Evolutionary conservation across 805 yeast species (phyloP), one percentile per base, ranked within the genome.

Genomic region (Yarrowia yakushimensis): DNA sequence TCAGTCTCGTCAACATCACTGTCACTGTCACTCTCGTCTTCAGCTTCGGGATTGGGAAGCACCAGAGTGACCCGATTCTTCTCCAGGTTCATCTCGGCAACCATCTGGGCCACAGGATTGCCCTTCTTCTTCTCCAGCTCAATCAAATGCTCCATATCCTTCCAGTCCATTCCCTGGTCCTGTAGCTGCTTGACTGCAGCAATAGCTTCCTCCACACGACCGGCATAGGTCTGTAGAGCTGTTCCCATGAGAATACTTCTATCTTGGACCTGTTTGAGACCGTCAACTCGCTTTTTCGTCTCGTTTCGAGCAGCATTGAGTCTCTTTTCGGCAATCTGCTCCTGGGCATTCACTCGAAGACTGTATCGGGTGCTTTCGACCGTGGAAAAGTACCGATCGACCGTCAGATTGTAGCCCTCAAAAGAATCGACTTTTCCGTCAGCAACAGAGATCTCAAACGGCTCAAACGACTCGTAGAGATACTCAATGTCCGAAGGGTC

Each of bases 91-190:
- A 93, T 77, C 34, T 84, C 69, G 50, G 79, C 77, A 61, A 92
- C 87, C 63, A 78, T 68, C 36, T 77, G 74, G 0, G 97, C 97
- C 63, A 85, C 77, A 5, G 76, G 73, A 67, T 86, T 88, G 0
- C 86, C 85, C 67, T 85, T 81, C 1, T 77, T 73, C 67, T 89
- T 85, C 69, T 93, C 96, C 57, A 84, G 78, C 52, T 80, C 76
- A 59, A 93, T 85, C 63, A 87, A 74, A 65, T 85, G 84, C 70
- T 88, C 97, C 65, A 92, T 92, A 65, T 90, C 87, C 43, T 82
- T 82, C 99, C 99, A 93, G 71, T 93, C 97, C 90, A 90, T 89
- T 66, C 89, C 92, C 70, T 89, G 94, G 63, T 86, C 85, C 4
- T 91, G 65, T 62, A 90, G 74, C 0, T 78, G 76, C 64, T 85